These are phyloP conservation scores for Bryoerythrophyllum caledonicum DNA, from an alignment of 225 moss, liverwort and hornwort genomes.

Conservation along the genomic window DNA sequence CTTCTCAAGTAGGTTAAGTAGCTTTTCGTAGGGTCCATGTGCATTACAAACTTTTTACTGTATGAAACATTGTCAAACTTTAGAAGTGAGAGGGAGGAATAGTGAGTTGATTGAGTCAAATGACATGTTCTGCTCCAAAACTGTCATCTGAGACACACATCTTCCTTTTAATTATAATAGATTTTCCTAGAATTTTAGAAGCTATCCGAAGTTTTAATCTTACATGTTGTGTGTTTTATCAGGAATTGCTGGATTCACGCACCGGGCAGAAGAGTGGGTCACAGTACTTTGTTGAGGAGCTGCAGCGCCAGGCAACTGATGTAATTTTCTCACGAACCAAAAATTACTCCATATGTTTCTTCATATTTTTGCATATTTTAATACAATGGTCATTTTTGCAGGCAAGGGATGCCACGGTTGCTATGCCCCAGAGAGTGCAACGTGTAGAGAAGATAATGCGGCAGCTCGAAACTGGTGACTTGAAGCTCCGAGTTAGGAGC, in stretches of 20 bases:
- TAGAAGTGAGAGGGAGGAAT: too few species aligned
- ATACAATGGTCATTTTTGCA: conserved; percentile 25
- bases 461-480: conserved; percentile 91
- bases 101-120: too few species aligned
- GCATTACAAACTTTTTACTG: too few species aligned
- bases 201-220: background rate
- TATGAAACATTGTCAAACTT: too few species aligned
- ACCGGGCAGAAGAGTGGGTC: conserved; percentile 54
- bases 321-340: conserved; percentile 38
- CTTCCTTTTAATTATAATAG: too few species aligned
- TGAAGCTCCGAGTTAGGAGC: conserved; percentile 90
- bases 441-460: conserved; percentile 83
- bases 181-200: background rate
- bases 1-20: too few species aligned
- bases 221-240: conserved; percentile 21
- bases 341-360: too few species aligned
- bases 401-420: conserved; percentile 92
- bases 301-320: conserved; percentile 93
- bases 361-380: background rate
- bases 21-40: too few species aligned
- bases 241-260: conserved; percentile 89
- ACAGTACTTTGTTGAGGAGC: conserved; percentile 74
- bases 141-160: too few species aligned
- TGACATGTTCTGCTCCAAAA: too few species aligned
- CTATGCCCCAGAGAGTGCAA: conserved; percentile 91